phyloP scores from a whole-genome alignment of 305 asterid species.

The Solanum aculeatissimum region DNA sequence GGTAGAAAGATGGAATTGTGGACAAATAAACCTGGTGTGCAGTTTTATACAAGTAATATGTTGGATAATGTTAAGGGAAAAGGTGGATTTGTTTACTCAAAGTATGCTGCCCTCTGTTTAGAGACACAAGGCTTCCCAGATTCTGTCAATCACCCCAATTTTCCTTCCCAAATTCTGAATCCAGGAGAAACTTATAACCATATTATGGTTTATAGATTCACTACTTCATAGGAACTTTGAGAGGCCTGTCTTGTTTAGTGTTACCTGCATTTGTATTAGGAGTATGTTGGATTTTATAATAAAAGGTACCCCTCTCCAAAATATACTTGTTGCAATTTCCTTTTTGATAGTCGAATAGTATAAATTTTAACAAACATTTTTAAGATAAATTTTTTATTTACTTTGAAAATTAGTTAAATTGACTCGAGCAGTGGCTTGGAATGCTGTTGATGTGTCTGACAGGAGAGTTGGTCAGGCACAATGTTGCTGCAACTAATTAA shows the following conservation, averaged over 20 bases:
- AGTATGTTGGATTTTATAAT: background rate
- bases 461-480: too few relatives aligned
- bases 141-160: slow-evolving; percentile 62
- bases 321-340: too few relatives aligned
- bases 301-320: background rate
- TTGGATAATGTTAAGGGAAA: slow-evolving; percentile 42
- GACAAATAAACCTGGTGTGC: slow-evolving; percentile 70
- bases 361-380: too few relatives aligned
- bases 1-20: slow-evolving; percentile 85
- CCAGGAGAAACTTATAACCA: slow-evolving; percentile 51
- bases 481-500: too few relatives aligned
- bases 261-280: background rate
- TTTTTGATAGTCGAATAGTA: too few relatives aligned
- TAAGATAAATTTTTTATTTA: too few relatives aligned
- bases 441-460: too few relatives aligned
- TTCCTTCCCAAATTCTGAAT: slow-evolving; percentile 66
- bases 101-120: slow-evolving; percentile 45
- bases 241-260: background rate
- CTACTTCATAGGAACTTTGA: slow-evolving; percentile 12
- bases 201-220: slow-evolving; percentile 65
- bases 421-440: too few relatives aligned
- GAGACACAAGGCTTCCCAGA: slow-evolving; percentile 92
- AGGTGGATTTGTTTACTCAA: slow-evolving; percentile 36
- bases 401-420: too few relatives aligned
- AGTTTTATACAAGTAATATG: slow-evolving; percentile 63